Conservation (phyloP, 2,329 filamentous ascomycete species). For the Peltaster fructicola region DNA sequence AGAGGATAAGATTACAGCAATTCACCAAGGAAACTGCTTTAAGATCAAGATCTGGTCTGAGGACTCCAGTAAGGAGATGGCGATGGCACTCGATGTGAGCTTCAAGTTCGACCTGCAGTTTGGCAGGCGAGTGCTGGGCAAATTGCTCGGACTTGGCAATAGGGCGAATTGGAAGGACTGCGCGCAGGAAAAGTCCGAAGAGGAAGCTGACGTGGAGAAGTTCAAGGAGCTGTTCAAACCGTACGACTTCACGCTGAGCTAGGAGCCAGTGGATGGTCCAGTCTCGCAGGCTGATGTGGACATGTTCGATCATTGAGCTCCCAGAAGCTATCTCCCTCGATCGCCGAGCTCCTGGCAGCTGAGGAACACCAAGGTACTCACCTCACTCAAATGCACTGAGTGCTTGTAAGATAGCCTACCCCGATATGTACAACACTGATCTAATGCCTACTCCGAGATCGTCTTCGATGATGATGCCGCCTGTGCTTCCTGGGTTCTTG, state of each 20-base stretch:
- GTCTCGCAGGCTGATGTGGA: conserved; percentile 1
- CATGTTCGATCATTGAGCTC: too few relatives aligned
- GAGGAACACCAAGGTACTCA: too few relatives aligned
- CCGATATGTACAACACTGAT: too few relatives aligned
- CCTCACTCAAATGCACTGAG: too few relatives aligned
- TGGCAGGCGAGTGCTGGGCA: conserved; percentile 70
- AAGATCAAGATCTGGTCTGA: conserved; percentile 21
- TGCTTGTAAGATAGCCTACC: too few relatives aligned
- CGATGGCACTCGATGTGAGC: conserved; percentile 56
- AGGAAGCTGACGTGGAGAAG: conserved; percentile 55
- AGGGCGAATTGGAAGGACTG: conserved; percentile 77
- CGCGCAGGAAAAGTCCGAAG: conserved; percentile 57
- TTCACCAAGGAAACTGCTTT: conserved; percentile 15
- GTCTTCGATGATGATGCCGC: conserved; percentile 7
- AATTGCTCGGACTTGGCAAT: conserved; percentile 62
- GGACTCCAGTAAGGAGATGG: conserved; percentile 42
- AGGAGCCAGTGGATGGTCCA: neutral
- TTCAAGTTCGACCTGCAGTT: conserved; percentile 83
- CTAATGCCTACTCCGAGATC: conserved; percentile 9
- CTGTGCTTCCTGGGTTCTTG: conserved; percentile 5
- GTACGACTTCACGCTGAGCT: conserved; percentile 60
- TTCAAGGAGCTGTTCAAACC: conserved; percentile 70
- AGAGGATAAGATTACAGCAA: conserved; percentile 9
- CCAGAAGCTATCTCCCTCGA: too few relatives aligned
- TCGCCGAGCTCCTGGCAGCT: too few relatives aligned